These are phyloP conservation scores for Lithohypha guttulata DNA, from an alignment of 2,329 filamentous ascomycete species.

Conservation along the genomic window DNA sequence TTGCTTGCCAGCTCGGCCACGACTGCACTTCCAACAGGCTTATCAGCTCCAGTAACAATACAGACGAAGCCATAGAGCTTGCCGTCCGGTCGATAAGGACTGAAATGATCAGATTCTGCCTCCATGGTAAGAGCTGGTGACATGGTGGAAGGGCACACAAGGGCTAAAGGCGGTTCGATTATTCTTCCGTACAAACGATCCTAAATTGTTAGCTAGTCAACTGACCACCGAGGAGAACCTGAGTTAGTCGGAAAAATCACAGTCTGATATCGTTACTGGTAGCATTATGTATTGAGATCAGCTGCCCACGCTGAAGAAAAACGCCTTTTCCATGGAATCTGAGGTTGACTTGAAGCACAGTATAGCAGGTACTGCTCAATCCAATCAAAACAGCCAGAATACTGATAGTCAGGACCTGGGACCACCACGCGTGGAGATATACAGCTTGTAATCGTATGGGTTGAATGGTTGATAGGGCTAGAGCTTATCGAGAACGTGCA, in stretches of 20 bases:
- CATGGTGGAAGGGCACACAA: constrained; percentile 8
- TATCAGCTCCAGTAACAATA: constrained; percentile 51
- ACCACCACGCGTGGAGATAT: too few species aligned
- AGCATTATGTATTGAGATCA: too few species aligned
- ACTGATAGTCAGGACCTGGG: too few species aligned
- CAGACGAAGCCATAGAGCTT: constrained; percentile 56
- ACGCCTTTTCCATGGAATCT: not conserved
- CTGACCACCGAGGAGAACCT: not conserved
- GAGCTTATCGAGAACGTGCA: too few species aligned
- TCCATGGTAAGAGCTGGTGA: constrained; percentile 16
- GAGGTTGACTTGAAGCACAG: not conserved
- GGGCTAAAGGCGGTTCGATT: not conserved
- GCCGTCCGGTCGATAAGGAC: constrained; percentile 47
- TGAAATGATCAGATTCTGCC: constrained; percentile 40
- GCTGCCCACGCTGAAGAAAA: not conserved
- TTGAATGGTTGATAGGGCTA: too few species aligned
- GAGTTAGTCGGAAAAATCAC: too few species aligned
- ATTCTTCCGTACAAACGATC: not conserved
- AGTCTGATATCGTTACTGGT: too few species aligned
- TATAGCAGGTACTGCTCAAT: too few species aligned
- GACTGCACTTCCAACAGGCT: constrained; percentile 51
- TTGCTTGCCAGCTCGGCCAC: constrained; percentile 45
- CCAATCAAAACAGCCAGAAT: too few species aligned
- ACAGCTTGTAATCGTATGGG: too few species aligned
- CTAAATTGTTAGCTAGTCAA: not conserved